Evolutionary conservation across 163 green algal species (phyloP).

Genomic region (Prototheca wickerhamii): DNA sequence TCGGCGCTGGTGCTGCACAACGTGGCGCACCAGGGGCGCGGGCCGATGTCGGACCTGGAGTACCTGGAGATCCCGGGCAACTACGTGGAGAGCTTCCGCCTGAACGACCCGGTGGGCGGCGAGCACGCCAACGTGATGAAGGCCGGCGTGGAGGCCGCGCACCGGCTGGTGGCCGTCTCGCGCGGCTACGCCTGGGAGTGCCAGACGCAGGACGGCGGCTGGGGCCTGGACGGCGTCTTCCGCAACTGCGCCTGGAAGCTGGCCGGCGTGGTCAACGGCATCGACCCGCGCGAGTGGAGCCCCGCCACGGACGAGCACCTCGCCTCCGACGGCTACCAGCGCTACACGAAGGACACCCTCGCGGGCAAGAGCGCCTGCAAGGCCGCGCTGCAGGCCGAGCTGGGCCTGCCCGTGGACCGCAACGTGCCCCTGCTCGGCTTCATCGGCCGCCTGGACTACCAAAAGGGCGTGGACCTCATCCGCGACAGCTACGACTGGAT

Average conservation of each 20-base stretch:
- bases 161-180: constrained; percentile 85
- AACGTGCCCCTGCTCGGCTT: constrained; percentile 52
- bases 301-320: constrained; percentile 40
- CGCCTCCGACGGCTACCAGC: constrained; percentile 67
- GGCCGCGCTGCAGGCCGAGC: constrained; percentile 51
- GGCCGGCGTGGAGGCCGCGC: constrained; percentile 67
- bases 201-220: constrained; percentile 89
- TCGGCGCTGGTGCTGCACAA: constrained; percentile 94
- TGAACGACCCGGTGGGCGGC: constrained; percentile 90
- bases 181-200: constrained; percentile 95
- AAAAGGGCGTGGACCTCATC: constrained; percentile 97
- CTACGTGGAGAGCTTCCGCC: constrained; percentile 48
- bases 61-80: constrained; percentile 60
- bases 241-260: constrained; percentile 86
- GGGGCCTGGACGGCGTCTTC: constrained; percentile 82
- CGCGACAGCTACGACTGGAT: constrained; percentile 83
- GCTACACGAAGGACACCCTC: constrained; percentile 61
- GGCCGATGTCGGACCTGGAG: constrained; percentile 55
- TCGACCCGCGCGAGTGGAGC: constrained; percentile 29
- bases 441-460: constrained; percentile 84
- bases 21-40: constrained; percentile 80
- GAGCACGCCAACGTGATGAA: constrained; percentile 99
- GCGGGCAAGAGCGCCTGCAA: constrained; percentile 74
- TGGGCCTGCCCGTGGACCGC: constrained; percentile 34
- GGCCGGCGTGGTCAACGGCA: constrained; percentile 32